Evolutionary conservation across 768 basidiomycete genomes (phyloP), one percentile per base, ranked within the genome.

Genomic region (Auricularia cornea): DNA sequence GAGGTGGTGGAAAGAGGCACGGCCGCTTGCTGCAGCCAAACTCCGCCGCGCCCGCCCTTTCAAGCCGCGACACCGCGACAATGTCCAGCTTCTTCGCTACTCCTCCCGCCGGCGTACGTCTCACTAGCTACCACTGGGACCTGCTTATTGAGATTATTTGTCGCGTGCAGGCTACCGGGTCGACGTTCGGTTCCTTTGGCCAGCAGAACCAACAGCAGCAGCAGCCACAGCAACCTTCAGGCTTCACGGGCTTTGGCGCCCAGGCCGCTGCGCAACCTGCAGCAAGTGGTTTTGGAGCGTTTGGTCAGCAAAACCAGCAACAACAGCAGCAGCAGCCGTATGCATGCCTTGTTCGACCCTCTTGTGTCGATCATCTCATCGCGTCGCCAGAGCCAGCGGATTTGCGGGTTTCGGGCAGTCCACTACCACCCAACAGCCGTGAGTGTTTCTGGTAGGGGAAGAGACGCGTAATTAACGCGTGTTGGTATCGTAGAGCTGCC

Each of bases 1-100:
- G n/a, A 62, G 63, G 65, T 52, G 51, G 30, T 29, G 54, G 54
- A 14, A 31, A 57, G 54, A 29, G 54, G 54, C 12, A 57, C 18
- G 26, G 18, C 54, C 12, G 54, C 30, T 26, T 57, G 11, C 20
- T 6, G 5, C 44, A 12, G 11, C 20, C 44, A 8, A 48, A 48
- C 35, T 38, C 35, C 35, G 35, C 35, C 8, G 10, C 12, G 8
- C 8, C n/a, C 51, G 10, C 12, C 20, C 51, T 52, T 52, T 52
- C n/a, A 12, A n/a, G n/a, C 51, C 28, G 51, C 51, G 51, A 8
- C 51, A n/a, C 10, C 20, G 8, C 51, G 10, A 3, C 26, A 3
- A 57, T 57, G 54, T 57, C 54, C 28, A n/a, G 18, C 28, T 57
- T 57, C 28, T 57, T 57, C 4, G 23, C 54, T 6, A 57, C 54